Evolutionary conservation across 805 yeast genomes (phyloP), one percentile per base, ranked within the genome.

Genomic region (Candida incommunis): DNA sequence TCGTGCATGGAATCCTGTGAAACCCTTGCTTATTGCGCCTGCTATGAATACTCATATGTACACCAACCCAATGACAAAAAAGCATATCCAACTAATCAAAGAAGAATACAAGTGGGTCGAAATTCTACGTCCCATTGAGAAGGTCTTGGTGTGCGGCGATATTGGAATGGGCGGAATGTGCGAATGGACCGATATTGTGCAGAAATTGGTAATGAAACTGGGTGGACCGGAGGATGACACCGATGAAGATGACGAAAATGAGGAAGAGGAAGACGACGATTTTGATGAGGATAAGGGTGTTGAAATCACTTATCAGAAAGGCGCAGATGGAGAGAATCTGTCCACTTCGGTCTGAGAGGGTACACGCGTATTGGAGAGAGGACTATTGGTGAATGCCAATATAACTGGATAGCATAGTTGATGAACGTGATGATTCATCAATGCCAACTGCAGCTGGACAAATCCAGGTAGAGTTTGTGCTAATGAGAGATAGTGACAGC

Each of bases 121-220:
- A 51, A 77, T 90, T 13, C 71, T 92, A 55, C 80, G 78, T 63
- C 98, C 98, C 0, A 86, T 87, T n/a, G 98, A 90, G 59, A 90
- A 90, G 62, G 95, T 90, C 5, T 74, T 83, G 59, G 85, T 84
- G 23, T 86, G 92, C 67, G 97, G 98, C 50, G 97, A 92, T 59
- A 87, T 90, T 46, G 97, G 97, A 13, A 82, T 90, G 87, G 98
- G 98, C 40, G 98, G 97, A 43, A 90, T 90, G 98, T 78, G 90
- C 74, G 97, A 92, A 58, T 86, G 94, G 77, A 80, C 85, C 51
- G 96, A 88, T 57, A 80, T 92, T 52, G 96, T 87, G n/a, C 94
- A 86, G 58, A 77, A 78, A 51, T 69, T 87, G 43, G 90, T 82
- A 15, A 46, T 45, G 5, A 50, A 60, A 4, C 53, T 63, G 5